Evolutionary conservation across 129 eudicot species (phyloP), one percentile per base, ranked within the genome.

Genomic region (Helianthus annuus): DNA sequence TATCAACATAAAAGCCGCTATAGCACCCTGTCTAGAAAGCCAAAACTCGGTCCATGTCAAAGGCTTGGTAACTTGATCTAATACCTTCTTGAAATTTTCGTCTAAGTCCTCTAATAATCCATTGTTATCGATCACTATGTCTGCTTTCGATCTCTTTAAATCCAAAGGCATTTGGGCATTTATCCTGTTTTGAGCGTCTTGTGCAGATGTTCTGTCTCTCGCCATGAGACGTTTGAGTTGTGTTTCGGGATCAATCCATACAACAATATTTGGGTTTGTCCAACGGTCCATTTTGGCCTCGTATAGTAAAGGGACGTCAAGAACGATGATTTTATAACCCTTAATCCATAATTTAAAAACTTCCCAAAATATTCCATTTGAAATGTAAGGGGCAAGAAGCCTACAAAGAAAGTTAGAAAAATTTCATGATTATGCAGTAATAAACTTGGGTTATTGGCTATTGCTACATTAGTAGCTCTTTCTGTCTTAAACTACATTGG

Each of bases 381-480:
- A 88, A 61, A 95, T 95, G 84, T 88, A 91, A 62, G 99, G 94
- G 66, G 97, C 94, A 71, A 95, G 88, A 69, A 95, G 80, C 96
- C 96, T 95, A 84, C 75, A 81, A 66, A 54, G 15, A 15, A 9
- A 67, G 39, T 22, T 4, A 70, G 9, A 48, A 59, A 59, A 70
- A 66, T n/a, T 57, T 57, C 46, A 55, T 5, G 10, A 69, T 19
- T 48, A 42, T 32, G n/a, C 17, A 39, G 69, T 45, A 32, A 68
- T 40, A 64, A 24, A 68, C 32, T 32, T 12, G 1, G 10, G 64
- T 6, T 11, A 10, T 6, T 0, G 12, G 7, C 15, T 71, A 34
- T 22, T 13, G 2, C 29, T 24, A 52, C 58, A n/a, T 6, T n/a
- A 22, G 15, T 52, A 17, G 58, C 10, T 52, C 24, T 15, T 52